Percentiles rank a stretch among this genome's conserved stretches.
Evolutionary conservation across 352 stramenopile species (phyloP).

Genomic region (Phytophthora palmivora): DNA sequence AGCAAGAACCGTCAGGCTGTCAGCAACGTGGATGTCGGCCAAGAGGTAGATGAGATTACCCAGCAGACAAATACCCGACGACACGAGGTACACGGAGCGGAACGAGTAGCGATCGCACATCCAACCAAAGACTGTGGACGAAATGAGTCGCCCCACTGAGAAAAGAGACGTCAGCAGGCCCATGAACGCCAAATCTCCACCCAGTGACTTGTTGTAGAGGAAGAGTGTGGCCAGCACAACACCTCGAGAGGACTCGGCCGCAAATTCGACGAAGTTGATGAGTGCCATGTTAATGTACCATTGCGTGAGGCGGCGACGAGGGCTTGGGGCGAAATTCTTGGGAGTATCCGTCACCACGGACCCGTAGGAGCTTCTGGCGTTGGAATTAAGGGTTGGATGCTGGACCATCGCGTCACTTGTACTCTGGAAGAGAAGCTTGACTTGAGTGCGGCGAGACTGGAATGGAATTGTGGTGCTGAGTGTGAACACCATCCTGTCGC

Average conservation of each 20-base stretch:
- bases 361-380: slow-evolving; percentile 38
- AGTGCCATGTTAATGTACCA: slow-evolving; percentile 80
- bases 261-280: slow-evolving; percentile 86
- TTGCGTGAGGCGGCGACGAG: slow-evolving; percentile 41
- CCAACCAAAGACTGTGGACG: too few relatives aligned
- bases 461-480: slow-evolving; percentile 17
- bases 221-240: slow-evolving; percentile 83
- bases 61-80: too few relatives aligned
- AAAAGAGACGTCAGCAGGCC: too few relatives aligned
- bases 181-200: too few relatives aligned
- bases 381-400: slow-evolving; percentile 28
- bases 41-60: too few relatives aligned
- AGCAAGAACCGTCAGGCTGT: too few relatives aligned
- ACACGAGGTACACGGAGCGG: too few relatives aligned
- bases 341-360: slow-evolving; percentile 25
- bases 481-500: too few relatives aligned
- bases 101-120: too few relatives aligned
- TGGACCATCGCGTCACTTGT: slow-evolving; percentile 24
- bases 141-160: too few relatives aligned
- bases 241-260: slow-evolving; percentile 72
- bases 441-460: slow-evolving; percentile 10
- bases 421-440: slow-evolving; percentile 1
- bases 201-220: slow-evolving; percentile 84
- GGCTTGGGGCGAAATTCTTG: slow-evolving; percentile 43
- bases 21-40: too few relatives aligned